phyloP scores from a whole-genome alignment of 2,329 filamentous ascomycete genomes.

The Akanthomyces muscarius region DNA sequence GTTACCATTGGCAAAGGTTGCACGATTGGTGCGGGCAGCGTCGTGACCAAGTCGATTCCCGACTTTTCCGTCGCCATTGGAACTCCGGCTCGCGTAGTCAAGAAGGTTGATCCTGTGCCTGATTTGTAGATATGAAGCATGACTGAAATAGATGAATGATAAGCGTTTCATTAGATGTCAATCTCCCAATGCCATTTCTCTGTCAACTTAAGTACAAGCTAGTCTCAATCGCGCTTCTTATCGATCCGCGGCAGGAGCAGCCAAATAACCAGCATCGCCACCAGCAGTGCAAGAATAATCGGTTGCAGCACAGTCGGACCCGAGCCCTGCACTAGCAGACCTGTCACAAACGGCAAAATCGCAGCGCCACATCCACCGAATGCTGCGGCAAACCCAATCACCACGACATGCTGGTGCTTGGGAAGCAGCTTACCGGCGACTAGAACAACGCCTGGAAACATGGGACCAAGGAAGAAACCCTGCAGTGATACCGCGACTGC shows the following conservation, averaged over 20 bases:
- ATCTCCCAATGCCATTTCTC: neutral
- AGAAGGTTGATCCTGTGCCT: constrained; percentile 39
- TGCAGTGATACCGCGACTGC: constrained; percentile 67
- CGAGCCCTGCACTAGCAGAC: constrained; percentile 57
- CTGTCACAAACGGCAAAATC: constrained; percentile 61
- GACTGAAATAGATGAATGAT: neutral
- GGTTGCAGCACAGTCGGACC: constrained; percentile 56
- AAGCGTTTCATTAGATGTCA: neutral
- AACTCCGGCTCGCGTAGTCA: constrained; percentile 45
- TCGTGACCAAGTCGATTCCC: constrained; percentile 48
- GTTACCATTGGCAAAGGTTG: constrained; percentile 50
- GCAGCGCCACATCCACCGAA: constrained; percentile 72
- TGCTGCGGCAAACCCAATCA: constrained; percentile 73
- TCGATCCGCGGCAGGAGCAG: constrained; percentile 39
- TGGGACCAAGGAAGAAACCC: constrained; percentile 74
- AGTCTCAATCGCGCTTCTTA: constrained; percentile 35
- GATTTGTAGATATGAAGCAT: constrained; percentile 23
- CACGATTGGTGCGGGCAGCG: constrained; percentile 46
- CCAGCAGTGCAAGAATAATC: constrained; percentile 49
- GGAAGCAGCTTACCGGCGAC: constrained; percentile 67
- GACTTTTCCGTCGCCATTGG: constrained; percentile 47
- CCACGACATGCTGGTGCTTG: constrained; percentile 67
- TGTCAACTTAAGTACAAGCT: neutral
- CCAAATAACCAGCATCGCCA: constrained; percentile 43
- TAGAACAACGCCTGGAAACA: constrained; percentile 71